These are phyloP conservation scores for Cucumis sativus DNA, from an alignment of 306 rosid species.

Conservation along the genomic window Cucumber_9930_V3 NC_026655.2:4132501-4133000, in stretches of 20 bases:
- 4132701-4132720: background rate
- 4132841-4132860: slow-evolving; percentile 54
- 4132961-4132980: background rate
- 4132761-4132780: slow-evolving; percentile 77
- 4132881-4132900: slow-evolving; percentile 87
- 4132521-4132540: slow-evolving; percentile 58
- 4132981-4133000: background rate
- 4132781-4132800: slow-evolving; percentile 42
- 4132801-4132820: slow-evolving; percentile 35
- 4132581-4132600: background rate
- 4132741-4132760: slow-evolving; percentile 70
- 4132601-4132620: background rate
- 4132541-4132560: slow-evolving; percentile 82
- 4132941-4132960: background rate
- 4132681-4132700: background rate
- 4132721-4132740: slow-evolving; percentile 35
- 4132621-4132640: background rate
- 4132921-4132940: slow-evolving; percentile 33
- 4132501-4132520: slow-evolving; percentile 54
- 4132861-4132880: slow-evolving; percentile 68
- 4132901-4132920: slow-evolving; percentile 77
- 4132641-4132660: background rate
- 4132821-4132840: slow-evolving; percentile 59
- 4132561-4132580: slow-evolving; percentile 7
- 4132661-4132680: background rate